Base-by-base conservation (phyloP, 202 grass and related monocot genomes). In the Carex arenaria region DNA sequence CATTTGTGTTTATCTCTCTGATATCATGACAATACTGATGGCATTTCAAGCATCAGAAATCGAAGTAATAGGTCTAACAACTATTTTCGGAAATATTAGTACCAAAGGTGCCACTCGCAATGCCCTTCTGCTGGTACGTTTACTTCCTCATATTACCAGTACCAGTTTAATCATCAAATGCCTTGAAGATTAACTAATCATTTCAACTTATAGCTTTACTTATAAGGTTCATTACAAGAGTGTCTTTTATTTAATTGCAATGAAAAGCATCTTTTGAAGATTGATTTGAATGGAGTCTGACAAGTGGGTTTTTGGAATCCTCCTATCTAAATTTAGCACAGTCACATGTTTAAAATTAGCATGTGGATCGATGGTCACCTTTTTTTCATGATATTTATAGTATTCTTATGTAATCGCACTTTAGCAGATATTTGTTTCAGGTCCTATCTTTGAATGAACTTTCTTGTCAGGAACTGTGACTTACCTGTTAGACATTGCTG, bases 81-180 rank as follows among this genome's bases (percentile, higher is more conserved):
- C 95, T 23, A 98, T 98, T 78, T 97, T 94, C 80, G 95, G 95
- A 66, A 97, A 97, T 71, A 90, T 91, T 80, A 85, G 65, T 7
- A 91, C 92, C 12, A 81, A 86, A 11, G 67, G 85, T 52, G 90
- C 95, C 11, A 94, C 92, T 64, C 84, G 86, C 76, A 97, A 97
- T 20, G 92, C 95, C 67, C 85, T 93, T 73, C 80, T 94, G 19
- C 86, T 97, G 92, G 95, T 89, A 90, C 47, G 80, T 42, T 82
- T 61, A 38, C 42, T 10, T 78, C 31, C 74, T 60, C 9, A 59
- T 12, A 78, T 54, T 36, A 36, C 10, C 9, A 36, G 15, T 60
- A 78, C 4, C 59, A 38, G 17, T 36, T 60, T 78, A 20, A 19
- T 51, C 5, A 75, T 75, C 17, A 43, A 70, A 70, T 36, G 15